These are phyloP conservation scores for Kodamaea neixiangensis DNA, from an alignment of 805 yeast species.

Conservation along the genomic window DNA sequence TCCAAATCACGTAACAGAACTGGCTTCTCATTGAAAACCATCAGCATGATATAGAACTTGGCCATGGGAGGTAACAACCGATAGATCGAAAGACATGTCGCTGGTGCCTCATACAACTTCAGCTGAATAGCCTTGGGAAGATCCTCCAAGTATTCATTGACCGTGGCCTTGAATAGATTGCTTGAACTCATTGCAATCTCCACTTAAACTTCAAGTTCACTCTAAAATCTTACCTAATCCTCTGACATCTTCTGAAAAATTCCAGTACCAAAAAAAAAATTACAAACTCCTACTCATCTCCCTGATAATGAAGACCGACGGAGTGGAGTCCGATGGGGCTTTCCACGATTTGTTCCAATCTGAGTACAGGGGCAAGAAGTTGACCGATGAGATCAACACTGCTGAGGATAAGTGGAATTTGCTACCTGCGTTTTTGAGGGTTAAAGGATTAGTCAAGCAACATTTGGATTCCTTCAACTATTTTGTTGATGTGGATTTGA, in stretches of 20 bases:
- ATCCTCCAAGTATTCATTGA: conserved; percentile 86
- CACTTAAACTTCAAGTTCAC: not conserved
- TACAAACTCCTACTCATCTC: conserved; percentile 1
- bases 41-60: conserved; percentile 81
- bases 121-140: conserved; percentile 85
- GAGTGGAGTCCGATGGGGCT: conserved; percentile 9
- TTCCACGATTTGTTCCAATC: conserved; percentile 80
- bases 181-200: conserved; percentile 18
- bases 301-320: not conserved
- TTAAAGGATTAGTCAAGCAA: conserved; percentile 95
- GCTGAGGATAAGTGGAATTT: conserved; percentile 97
- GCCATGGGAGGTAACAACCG: conserved; percentile 87
- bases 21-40: conserved; percentile 80
- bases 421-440: conserved; percentile 92
- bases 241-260: not conserved
- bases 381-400: conserved; percentile 86
- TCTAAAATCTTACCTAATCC: not conserved
- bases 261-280: not conserved
- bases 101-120: conserved; percentile 78
- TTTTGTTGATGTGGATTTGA: conserved; percentile 90
- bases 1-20: conserved; percentile 67
- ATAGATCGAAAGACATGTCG: conserved; percentile 92
- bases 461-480: conserved; percentile 98
- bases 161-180: conserved; percentile 61
- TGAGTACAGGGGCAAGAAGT: conserved; percentile 77